Evolutionary conservation across 2,329 filamentous ascomycete species (phyloP).

Genomic region (Coniochaeta sp.): DNA sequence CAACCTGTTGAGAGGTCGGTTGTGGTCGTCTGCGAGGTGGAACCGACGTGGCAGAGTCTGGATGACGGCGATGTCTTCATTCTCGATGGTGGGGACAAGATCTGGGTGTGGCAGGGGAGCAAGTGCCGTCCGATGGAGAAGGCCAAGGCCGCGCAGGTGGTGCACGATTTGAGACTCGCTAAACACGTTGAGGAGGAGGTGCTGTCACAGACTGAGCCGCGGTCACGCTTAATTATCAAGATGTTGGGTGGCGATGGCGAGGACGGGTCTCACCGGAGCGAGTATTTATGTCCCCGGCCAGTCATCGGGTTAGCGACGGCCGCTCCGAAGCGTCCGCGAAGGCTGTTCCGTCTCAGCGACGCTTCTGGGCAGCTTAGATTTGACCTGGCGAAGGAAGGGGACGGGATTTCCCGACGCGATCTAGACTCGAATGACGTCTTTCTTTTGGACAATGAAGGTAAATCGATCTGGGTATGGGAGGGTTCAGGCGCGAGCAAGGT

Average conservation of each 20-base stretch:
- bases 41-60: constrained; percentile 52
- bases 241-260: constrained; percentile 41
- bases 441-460: constrained; percentile 50
- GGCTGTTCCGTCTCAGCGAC: constrained; percentile 56
- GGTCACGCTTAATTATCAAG: constrained; percentile 45
- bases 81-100: constrained; percentile 53
- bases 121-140: constrained; percentile 62
- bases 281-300: constrained; percentile 18
- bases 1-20: constrained; percentile 43
- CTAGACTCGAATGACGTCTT: constrained; percentile 56
- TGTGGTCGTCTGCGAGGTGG: constrained; percentile 56
- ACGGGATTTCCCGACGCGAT: constrained; percentile 34
- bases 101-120: constrained; percentile 63
- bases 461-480: constrained; percentile 59
- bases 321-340: constrained; percentile 14
- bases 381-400: constrained; percentile 48
- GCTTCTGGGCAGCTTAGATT: constrained; percentile 49
- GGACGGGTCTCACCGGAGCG: constrained; percentile 31
- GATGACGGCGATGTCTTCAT: constrained; percentile 62
- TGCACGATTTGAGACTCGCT: constrained; percentile 55
- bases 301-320: constrained; percentile 5
- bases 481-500: constrained; percentile 47
- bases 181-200: constrained; percentile 61
- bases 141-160: constrained; percentile 58
- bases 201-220: constrained; percentile 50